phyloP scores from a whole-genome alignment of 768 basidiomycete species.

The Boletellus emodensis region DNA sequence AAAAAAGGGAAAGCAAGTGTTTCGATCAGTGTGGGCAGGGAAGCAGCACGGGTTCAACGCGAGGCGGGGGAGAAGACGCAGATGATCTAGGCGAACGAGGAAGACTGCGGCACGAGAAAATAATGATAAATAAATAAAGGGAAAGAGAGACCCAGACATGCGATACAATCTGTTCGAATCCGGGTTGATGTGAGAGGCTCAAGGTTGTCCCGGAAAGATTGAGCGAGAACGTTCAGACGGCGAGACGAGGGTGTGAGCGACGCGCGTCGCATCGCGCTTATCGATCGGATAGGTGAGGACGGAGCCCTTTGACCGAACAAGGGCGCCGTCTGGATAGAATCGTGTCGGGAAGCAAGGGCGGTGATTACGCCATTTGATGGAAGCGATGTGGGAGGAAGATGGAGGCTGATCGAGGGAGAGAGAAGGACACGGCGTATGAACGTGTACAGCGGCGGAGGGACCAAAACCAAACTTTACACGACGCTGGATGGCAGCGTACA shows the following conservation, averaged over 20 bases:
- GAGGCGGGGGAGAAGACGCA: neutral
- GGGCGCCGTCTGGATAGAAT: constrained; percentile 9
- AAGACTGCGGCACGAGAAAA: neutral
- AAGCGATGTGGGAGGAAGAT: constrained; percentile 24
- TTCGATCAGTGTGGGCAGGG: neutral
- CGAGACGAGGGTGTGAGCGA: neutral
- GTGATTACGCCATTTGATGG: constrained; percentile 20
- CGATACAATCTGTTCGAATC: neutral
- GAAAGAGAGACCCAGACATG: neutral
- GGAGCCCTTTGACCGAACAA: constrained; percentile 5
- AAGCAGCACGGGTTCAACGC: neutral
- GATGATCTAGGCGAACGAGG: constrained; percentile 1
- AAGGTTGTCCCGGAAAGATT: neutral
- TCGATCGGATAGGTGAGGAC: constrained; percentile 3
- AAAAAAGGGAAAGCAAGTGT: neutral
- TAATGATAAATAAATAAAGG: neutral
- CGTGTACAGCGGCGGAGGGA: constrained; percentile 9
- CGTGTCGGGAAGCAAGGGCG: constrained; percentile 4
- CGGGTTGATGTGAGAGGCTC: neutral
- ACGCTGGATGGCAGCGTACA: neutral
- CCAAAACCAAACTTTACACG: neutral
- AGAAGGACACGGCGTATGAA: constrained; percentile 6
- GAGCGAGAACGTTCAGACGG: constrained; percentile 2
- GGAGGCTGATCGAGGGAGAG: constrained; percentile 11
- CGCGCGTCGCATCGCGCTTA: neutral